Conservation (phyloP, 2,329 filamentous ascomycete genomes). For the Sclerotinia minor region DNA sequence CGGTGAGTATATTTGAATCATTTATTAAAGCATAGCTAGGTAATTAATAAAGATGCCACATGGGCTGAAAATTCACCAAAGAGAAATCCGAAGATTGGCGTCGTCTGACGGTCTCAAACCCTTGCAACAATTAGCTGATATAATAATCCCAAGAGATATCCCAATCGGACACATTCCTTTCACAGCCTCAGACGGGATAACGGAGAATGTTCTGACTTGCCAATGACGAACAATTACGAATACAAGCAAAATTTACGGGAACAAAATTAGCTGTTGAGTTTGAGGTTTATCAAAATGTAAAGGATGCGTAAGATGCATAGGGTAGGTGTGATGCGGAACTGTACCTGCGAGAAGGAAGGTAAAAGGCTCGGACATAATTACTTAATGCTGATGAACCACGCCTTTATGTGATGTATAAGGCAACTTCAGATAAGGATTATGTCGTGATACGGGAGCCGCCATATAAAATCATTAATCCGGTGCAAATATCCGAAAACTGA, state of each 20-base stretch:
- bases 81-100: slow-evolving; percentile 2
- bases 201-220: slow-evolving; percentile 3
- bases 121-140: slow-evolving; percentile 13
- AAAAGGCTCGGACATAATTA: not conserved
- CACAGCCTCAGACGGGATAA: slow-evolving; percentile 13
- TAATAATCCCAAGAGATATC: not conserved
- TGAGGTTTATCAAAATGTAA: slow-evolving; percentile 1
- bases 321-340: not conserved
- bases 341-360: not conserved
- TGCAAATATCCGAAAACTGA: not conserved
- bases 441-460: not conserved
- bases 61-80: slow-evolving; percentile 10
- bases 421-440: not conserved
- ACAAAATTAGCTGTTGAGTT: not conserved
- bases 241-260: not conserved
- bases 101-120: slow-evolving; percentile 22
- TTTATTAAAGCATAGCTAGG: not conserved
- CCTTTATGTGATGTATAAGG: not conserved
- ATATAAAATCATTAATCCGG: not conserved
- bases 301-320: not conserved
- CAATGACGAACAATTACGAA: slow-evolving; percentile 6
- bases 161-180: not conserved
- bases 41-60: slow-evolving; percentile 6
- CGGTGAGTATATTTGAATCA: slow-evolving; percentile 6
- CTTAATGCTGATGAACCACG: not conserved